Evolutionary conservation across 371 early-diverging fungal species (phyloP).

Genomic region (Mucor circinelloides): DNA sequence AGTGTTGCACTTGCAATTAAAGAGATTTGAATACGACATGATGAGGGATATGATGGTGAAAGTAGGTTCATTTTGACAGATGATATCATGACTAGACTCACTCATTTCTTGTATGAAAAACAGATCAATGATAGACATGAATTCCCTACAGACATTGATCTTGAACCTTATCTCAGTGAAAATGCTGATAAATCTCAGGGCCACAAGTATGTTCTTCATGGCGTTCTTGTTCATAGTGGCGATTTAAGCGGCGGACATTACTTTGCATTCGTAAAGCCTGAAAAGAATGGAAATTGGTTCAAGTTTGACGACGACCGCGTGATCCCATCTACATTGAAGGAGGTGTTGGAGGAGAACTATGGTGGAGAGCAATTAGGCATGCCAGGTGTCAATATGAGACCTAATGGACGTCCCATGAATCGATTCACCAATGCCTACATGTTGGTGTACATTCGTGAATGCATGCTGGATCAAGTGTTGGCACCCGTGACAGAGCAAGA

Average conservation of each 20-base stretch:
- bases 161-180: constrained; percentile 80
- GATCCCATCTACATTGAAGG: constrained; percentile 76
- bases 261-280: constrained; percentile 89
- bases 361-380: constrained; percentile 73
- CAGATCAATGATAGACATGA: constrained; percentile 97
- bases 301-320: constrained; percentile 99
- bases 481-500: constrained; percentile 66
- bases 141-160: constrained; percentile 87
- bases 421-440: constrained; percentile 96
- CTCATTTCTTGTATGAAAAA: constrained; percentile 17
- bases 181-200: constrained; percentile 66
- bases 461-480: constrained; percentile 71
- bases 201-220: constrained; percentile 84
- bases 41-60: constrained; percentile 90
- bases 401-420: constrained; percentile 44
- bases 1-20: constrained; percentile 95
- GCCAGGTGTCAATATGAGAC: constrained; percentile 26
- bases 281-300: constrained; percentile 75
- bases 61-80: constrained; percentile 31
- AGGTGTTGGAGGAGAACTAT: constrained; percentile 95
- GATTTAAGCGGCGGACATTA: constrained; percentile 97
- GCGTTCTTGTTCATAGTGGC: constrained; percentile 97
- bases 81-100: background rate
- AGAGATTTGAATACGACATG: constrained; percentile 97
- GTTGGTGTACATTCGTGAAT: constrained; percentile 92